phyloP scores from a whole-genome alignment of 139 green algal species.

The Raphidocelis subcapitata region DNA sequence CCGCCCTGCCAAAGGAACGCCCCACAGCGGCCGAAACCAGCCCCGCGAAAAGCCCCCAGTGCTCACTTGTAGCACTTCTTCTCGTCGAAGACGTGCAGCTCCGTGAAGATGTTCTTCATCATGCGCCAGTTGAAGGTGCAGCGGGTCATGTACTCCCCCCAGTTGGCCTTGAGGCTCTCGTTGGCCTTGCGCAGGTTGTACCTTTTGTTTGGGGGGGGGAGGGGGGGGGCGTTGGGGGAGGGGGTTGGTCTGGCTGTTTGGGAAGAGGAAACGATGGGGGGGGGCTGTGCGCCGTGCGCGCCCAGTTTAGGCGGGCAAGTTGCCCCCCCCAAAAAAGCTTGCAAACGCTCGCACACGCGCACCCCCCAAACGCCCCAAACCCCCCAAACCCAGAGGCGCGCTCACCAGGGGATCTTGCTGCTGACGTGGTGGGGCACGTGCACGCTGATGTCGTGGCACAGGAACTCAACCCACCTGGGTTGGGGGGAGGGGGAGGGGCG shows the following conservation, averaged over 20 bases:
- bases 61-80: conserved; percentile 72
- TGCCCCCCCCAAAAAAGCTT: too few species aligned
- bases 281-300: too few species aligned
- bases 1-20: too few species aligned
- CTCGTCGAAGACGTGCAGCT: conserved; percentile 89
- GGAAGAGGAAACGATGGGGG: too few species aligned
- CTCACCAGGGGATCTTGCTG: conserved; percentile 88
- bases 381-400: too few species aligned
- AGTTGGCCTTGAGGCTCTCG: conserved; percentile 69
- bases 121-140: conserved; percentile 90
- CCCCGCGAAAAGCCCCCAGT: background rate
- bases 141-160: conserved; percentile 95
- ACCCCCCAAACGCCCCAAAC: too few species aligned
- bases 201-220: too few species aligned
- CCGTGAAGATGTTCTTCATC: conserved; percentile 92
- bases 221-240: conserved; percentile 26
- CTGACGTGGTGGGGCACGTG: conserved; percentile 96
- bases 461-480: conserved; percentile 90
- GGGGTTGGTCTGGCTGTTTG: conserved; percentile 65
- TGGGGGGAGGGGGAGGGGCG: background rate
- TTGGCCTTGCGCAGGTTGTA: conserved; percentile 89
- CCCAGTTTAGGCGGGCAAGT: too few species aligned
- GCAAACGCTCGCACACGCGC: too few species aligned
- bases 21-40: background rate
- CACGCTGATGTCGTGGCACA: conserved; percentile 96